phyloP scores from a whole-genome alignment of 2,329 filamentous ascomycete genomes.

The Aspergillus costaricaensis region DNA sequence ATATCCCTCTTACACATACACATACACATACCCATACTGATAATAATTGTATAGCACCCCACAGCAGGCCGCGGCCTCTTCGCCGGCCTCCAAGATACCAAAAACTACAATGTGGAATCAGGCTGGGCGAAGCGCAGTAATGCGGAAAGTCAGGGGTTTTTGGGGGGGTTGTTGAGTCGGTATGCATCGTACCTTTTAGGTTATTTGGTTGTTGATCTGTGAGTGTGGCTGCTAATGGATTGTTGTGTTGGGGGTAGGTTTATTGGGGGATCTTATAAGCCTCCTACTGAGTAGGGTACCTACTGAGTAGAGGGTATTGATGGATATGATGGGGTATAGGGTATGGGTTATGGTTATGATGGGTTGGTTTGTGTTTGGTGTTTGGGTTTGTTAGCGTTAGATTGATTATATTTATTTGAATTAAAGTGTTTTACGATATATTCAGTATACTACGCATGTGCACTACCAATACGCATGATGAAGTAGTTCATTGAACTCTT shows the following conservation, averaged over 20 bases:
- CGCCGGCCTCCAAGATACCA: constrained; percentile 41
- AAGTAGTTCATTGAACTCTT: too few species aligned
- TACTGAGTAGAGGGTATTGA: neutral
- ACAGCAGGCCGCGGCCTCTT: constrained; percentile 42
- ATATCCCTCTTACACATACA: too few species aligned
- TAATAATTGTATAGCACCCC: constrained; percentile 24
- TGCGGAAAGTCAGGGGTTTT: constrained; percentile 16
- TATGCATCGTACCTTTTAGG: constrained; percentile 18
- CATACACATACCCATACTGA: neutral
- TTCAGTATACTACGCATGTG: too few species aligned
- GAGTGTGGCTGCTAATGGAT: neutral
- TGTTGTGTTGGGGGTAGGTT: neutral
- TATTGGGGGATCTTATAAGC: neutral
- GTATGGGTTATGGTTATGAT: neutral
- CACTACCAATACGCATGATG: too few species aligned
- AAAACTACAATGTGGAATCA: constrained; percentile 41
- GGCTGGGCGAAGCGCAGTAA: constrained; percentile 38
- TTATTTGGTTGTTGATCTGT: neutral
- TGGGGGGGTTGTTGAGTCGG: constrained; percentile 24
- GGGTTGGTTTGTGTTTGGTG: neutral
- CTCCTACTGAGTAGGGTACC: neutral
- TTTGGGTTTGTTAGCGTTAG: neutral
- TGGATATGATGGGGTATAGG: neutral
- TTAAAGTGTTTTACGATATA: too few species aligned
- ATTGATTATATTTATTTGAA: too few species aligned